These are phyloP conservation scores for Circinella umbellata DNA, from an alignment of 371 early-diverging fungal species.

Conservation along the genomic window DNA sequence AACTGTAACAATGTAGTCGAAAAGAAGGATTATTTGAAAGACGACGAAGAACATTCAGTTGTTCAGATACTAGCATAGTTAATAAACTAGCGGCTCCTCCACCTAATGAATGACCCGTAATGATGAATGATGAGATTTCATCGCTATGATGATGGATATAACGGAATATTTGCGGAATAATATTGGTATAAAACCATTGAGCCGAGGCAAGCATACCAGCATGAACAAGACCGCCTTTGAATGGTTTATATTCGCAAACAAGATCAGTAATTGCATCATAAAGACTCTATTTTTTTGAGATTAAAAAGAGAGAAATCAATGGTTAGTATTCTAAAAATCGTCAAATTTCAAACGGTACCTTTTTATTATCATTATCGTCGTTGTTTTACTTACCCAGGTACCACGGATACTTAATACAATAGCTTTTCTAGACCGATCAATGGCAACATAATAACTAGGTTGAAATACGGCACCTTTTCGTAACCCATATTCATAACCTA, in stretches of 20 bases:
- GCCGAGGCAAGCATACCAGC: conserved; percentile 83
- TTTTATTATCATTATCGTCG: neutral
- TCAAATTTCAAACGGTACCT: too few relatives aligned
- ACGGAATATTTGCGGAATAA: conserved; percentile 69
- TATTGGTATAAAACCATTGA: conserved; percentile 76
- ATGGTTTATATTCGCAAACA: conserved; percentile 82
- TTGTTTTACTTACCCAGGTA: conserved; percentile 66
- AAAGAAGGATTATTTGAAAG: conserved; percentile 41
- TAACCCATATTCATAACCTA: conserved; percentile 78
- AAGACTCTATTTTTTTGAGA: conserved; percentile 52
- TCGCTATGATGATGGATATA: conserved; percentile 33
- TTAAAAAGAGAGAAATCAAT: too few relatives aligned
- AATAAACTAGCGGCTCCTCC: conserved; percentile 75
- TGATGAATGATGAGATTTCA: conserved; percentile 22
- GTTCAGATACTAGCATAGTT: conserved; percentile 75
- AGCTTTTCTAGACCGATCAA: conserved; percentile 68
- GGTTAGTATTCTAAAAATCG: too few relatives aligned
- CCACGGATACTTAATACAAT: conserved; percentile 84
- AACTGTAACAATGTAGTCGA: conserved; percentile 44
- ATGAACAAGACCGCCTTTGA: conserved; percentile 87
- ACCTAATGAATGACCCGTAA: conserved; percentile 63
- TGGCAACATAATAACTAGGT: conserved; percentile 80
- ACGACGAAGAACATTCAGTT: conserved; percentile 49
- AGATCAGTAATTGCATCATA: conserved; percentile 79
- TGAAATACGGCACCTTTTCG: conserved; percentile 73